Conservation (phyloP, 805 yeast species). For the Yamadazyma ubonensis region DNA sequence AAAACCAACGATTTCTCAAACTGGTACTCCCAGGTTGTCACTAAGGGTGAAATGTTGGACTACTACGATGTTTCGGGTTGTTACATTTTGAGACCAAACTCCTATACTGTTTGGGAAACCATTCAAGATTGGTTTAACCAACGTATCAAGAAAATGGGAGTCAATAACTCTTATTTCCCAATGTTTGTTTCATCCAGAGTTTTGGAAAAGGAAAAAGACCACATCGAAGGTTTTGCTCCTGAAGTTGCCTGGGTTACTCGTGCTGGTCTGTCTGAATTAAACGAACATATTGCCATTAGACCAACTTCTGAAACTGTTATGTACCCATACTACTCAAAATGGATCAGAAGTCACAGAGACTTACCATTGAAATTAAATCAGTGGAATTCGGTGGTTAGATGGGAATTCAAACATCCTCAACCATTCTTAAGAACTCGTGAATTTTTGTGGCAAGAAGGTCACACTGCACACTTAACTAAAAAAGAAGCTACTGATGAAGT, state of each 20-base stretch:
- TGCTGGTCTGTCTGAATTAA: constrained; percentile 92
- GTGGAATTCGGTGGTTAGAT: constrained; percentile 99
- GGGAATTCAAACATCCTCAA: constrained; percentile 99
- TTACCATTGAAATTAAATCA: constrained; percentile 94
- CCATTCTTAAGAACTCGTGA: constrained; percentile 98
- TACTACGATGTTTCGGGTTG: constrained; percentile 99
- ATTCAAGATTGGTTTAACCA: constrained; percentile 86
- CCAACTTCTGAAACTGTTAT: constrained; percentile 99
- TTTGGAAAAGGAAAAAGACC: constrained; percentile 96
- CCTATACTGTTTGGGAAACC: constrained; percentile 91
- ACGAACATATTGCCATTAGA: constrained; percentile 98
- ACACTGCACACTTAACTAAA: constrained; percentile 88
- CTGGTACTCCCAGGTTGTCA: constrained; percentile 96
- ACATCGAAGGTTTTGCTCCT: constrained; percentile 98
- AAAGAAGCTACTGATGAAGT: constrained; percentile 86
- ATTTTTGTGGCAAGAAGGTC: constrained; percentile 99
- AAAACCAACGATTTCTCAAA: constrained; percentile 89
- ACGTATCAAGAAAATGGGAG: constrained; percentile 83
- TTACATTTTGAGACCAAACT: constrained; percentile 94
- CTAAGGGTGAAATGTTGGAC: constrained; percentile 97
- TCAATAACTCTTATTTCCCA: constrained; percentile 94
- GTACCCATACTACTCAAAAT: constrained; percentile 99
- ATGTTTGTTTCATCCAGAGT: constrained; percentile 95
- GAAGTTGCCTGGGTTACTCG: constrained; percentile 99
- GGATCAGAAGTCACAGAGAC: constrained; percentile 98